Evolutionary conservation across 1,284 basidiomycete genomes (phyloP), one percentile per base, ranked within the genome.

Genomic region (Lignosus rhinocerotis): DNA sequence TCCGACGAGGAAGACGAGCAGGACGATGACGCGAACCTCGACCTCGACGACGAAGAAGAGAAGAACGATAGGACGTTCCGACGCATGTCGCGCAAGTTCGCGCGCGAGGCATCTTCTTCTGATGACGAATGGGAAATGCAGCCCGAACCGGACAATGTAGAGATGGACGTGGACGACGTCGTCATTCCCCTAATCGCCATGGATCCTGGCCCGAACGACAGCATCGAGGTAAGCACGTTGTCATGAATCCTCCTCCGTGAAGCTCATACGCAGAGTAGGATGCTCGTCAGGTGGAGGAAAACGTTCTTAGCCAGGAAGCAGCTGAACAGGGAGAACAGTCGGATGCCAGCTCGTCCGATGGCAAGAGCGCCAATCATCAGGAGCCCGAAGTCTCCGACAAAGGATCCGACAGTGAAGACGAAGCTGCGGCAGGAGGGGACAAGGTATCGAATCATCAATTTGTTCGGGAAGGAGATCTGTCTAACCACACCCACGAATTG

Each of bases 41-140:
- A 25, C 25, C 25, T 25, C 25, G 25, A 25, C 14, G 61, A 62
- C 16, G 66, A 68, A 52, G 66, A 68, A 31, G 67, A 68, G 33
- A 65, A 67, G 62, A 58, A 65, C 44, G 64, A 69, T 19, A 51
- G 50, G 16, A 63, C 65, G 1, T 70, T 56, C 60, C 62, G 69
- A n/a, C 65, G 69, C 17, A 46, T 71, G 42, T 67, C 67, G 41
- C 62, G 63, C 47, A 65, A 55, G 30, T 61, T 68, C 19, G 51
- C 55, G 17, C 65, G 60, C 12, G 57, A 49, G 2, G 64, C 32
- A 3, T 58, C 63, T 16, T 70, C 71, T 6, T 70, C 69, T 9
- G 68, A 69, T 43, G 71, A 71, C 10, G 70, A 67, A 11, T 48
- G 33, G 2, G 64, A 56, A 21, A 64, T 60, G 6, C 67, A 67